Evolutionary conservation across 371 early-diverging fungal species (phyloP), one percentile per base, ranked within the genome.

Genomic region (Blakeslea trispora): DNA sequence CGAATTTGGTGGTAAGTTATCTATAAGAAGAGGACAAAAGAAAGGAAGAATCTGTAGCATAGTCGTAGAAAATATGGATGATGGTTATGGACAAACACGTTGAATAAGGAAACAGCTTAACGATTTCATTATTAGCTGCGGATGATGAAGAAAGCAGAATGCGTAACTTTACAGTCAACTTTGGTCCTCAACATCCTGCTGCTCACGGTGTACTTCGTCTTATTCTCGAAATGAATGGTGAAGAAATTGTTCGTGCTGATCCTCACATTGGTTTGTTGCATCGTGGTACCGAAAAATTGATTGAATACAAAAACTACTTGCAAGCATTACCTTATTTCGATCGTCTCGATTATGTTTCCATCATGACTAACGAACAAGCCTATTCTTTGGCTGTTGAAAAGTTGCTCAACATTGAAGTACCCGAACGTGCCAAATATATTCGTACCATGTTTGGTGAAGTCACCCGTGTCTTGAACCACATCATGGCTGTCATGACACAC

Each of bases 181-280:
- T 98, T 77, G 98, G 98, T 50, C 98, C 98, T 43, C 97, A 98
- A 81, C 98, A 98, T 84, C 98, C 98, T 24, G 98, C 98, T 40
- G 98, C 98, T 53, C 98, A 98, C 91, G 98, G 98, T 68, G 98
- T 98, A 71, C 82, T 98, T 73, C 94, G 98, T 66, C 72, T 98
- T 69, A 94, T 98, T 74, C 72, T 97, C 68, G 97, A 97, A 72
- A 75, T 98, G 54, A 84, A 88, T 56, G 98, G 97, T 57, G 97
- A 97, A 75, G 87, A 89, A 62, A 90, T 98, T 54, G 72, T 90
- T 22, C 88, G 96, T 50, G 93, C 95, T 19, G 98, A 98, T 80
- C 97, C 98, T 40, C 98, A 98, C 72, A 86, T 98, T 68, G 98
- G 98, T 64, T 83, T 98, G 45, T 80, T 98, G 61, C 98, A 98